A percentile compares a stretch with the other conserved stretches of the same genome.
Conservation (phyloP, 768 basidiomycete species). For the Termitomyces sp. region DNA sequence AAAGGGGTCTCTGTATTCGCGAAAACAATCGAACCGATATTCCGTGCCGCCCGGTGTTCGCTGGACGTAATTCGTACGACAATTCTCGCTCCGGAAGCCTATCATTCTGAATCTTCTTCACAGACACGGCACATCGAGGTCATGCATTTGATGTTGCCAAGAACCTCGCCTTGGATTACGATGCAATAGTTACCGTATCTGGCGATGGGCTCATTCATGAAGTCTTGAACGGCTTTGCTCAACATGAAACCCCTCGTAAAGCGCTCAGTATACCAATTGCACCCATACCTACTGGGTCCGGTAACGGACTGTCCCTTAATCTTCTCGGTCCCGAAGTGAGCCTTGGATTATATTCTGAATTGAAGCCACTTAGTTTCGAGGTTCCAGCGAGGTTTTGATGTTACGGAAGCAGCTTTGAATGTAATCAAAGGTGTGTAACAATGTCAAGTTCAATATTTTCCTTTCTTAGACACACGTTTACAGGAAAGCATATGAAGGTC, state of each 20-base stretch:
- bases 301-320: constrained; percentile 74
- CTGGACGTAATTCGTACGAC: constrained; percentile 60
- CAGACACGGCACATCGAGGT: constrained; percentile 59
- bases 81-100: not conserved
- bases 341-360: not conserved
- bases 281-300: constrained; percentile 80
- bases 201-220: constrained; percentile 87
- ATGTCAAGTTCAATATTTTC: not conserved
- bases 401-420: constrained; percentile 71
- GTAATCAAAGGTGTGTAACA: constrained; percentile 63
- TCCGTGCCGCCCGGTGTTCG: constrained; percentile 60
- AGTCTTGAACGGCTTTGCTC: constrained; percentile 77
- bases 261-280: constrained; percentile 70
- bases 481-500: constrained; percentile 69
- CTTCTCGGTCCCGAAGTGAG: constrained; percentile 63
- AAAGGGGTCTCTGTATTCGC: constrained; percentile 52
- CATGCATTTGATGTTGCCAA: constrained; percentile 69
- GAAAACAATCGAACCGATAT: constrained; percentile 65
- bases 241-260: constrained; percentile 51
- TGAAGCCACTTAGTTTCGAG: not conserved
- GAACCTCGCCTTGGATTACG: constrained; percentile 53
- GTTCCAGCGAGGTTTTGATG: constrained; percentile 62
- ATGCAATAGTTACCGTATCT: constrained; percentile 72
- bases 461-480: not conserved
- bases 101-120: not conserved